Conservation (phyloP, 441 rosid genomes). For the Rhodomyrtus psidioides region DNA sequence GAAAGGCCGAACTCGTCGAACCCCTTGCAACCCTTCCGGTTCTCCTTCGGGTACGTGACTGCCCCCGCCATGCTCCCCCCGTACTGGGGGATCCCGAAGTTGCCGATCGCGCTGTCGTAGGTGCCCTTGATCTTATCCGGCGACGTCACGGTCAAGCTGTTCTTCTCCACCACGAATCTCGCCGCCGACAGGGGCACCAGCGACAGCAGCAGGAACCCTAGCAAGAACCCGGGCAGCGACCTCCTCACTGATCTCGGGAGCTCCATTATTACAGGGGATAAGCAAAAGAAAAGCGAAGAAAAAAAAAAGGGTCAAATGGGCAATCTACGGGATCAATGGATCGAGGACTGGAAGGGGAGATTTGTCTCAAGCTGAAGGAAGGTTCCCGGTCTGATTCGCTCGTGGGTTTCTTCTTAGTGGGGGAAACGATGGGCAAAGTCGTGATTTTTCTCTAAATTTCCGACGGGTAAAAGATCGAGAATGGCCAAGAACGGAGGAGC, state of each 20-base stretch:
- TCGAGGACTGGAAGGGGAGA: neutral
- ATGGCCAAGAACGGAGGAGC: neutral
- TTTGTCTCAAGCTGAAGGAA: neutral
- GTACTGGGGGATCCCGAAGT: conserved; percentile 97
- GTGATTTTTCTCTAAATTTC: neutral
- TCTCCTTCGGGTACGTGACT: conserved; percentile 71
- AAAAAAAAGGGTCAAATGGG: neutral
- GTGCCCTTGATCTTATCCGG: conserved; percentile 88
- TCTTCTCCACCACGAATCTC: conserved; percentile 96
- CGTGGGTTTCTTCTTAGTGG: neutral
- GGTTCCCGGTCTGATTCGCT: neutral
- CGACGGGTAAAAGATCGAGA: neutral
- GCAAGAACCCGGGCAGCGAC: neutral
- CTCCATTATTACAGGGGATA: neutral
- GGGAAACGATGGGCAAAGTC: neutral
- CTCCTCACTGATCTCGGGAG: neutral
- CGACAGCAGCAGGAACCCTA: conserved; percentile 38
- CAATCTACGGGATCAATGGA: neutral
- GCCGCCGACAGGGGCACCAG: conserved; percentile 17
- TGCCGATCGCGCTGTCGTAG: conserved; percentile 90
- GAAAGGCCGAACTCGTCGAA: conserved; percentile 61
- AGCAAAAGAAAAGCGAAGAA: neutral
- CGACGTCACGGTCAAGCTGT: conserved; percentile 79
- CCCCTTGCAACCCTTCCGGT: conserved; percentile 70
- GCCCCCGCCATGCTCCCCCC: conserved; percentile 98